Conservation (phyloP, 2,329 filamentous ascomycete species). For the Alternaria conjuncta region DNA sequence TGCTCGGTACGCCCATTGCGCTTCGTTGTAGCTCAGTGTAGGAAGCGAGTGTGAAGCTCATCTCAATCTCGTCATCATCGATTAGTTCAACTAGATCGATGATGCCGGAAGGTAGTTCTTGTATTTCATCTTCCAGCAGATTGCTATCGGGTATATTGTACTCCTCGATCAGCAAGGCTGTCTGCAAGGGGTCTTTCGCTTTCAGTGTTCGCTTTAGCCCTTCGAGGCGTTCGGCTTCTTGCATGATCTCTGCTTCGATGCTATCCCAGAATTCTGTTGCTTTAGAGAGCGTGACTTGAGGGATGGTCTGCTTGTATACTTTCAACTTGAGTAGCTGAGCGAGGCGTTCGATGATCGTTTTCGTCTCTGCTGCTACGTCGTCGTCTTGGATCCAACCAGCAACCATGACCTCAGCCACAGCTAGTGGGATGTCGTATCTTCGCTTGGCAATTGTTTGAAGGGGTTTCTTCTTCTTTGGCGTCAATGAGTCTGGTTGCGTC, state of each 20-base stretch:
- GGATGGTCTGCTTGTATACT: constrained; percentile 10
- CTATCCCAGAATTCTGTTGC: constrained; percentile 28
- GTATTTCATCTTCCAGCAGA: constrained; percentile 38
- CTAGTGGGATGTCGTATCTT: constrained; percentile 13
- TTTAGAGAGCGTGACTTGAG: constrained; percentile 18
- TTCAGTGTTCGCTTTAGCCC: constrained; percentile 31
- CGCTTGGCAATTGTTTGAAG: neutral
- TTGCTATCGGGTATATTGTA: constrained; percentile 31
- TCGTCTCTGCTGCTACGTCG: constrained; percentile 14
- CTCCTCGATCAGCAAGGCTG: constrained; percentile 28
- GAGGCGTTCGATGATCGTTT: constrained; percentile 24
- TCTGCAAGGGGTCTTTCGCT: constrained; percentile 34
- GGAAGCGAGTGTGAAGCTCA: constrained; percentile 33
- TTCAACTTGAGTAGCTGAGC: constrained; percentile 27
- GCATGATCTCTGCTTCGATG: constrained; percentile 28
- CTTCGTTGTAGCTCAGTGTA: constrained; percentile 32
- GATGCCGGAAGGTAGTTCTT: constrained; percentile 26
- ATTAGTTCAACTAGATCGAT: constrained; percentile 34
- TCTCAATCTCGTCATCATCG: constrained; percentile 33
- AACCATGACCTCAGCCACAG: constrained; percentile 33
- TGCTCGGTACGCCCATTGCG: constrained; percentile 31
- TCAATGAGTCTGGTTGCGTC: neutral
- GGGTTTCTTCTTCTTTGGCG: neutral
- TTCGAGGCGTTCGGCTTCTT: constrained; percentile 32
- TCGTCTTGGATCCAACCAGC: constrained; percentile 33